A percentile compares a stretch with the other conserved stretches of the same genome.
Conservation (phyloP, 768 basidiomycete species). For the Lactarius sp. region DNA sequence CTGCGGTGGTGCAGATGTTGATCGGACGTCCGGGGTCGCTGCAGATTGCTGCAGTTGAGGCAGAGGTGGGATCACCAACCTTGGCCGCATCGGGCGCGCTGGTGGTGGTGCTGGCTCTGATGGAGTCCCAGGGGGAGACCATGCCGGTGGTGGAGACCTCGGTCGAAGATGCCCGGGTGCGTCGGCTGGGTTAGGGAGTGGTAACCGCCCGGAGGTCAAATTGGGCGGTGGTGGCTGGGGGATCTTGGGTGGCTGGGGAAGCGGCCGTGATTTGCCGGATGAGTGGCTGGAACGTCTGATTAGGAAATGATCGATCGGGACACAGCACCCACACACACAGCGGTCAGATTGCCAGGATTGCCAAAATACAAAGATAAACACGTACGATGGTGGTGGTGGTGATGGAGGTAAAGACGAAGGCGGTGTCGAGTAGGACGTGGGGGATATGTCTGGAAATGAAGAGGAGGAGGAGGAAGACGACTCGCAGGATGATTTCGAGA, state of each 20-base stretch:
- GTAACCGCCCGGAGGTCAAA: background rate
- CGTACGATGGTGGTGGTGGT: constrained; percentile 20
- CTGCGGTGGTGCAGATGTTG: background rate
- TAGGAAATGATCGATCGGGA: constrained; percentile 10
- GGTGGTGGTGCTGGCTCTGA: background rate
- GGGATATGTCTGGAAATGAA: constrained; percentile 11
- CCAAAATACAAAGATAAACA: background rate
- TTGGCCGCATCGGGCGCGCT: constrained; percentile 8
- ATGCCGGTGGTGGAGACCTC: constrained; percentile 19
- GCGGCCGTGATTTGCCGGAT: constrained; percentile 22
- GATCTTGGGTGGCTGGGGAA: constrained; percentile 16
- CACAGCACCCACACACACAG: background rate
- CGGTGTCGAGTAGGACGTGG: constrained; percentile 13
- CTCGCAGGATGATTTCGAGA: constrained; percentile 20
- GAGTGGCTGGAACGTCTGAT: constrained; percentile 14
- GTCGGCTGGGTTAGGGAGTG: background rate
- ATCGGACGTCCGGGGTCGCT: background rate
- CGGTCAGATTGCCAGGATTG: background rate
- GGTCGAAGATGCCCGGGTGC: background rate
- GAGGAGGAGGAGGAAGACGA: constrained; percentile 14
- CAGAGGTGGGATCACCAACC: background rate
- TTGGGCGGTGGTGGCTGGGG: background rate
- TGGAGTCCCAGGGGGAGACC: constrained; percentile 14
- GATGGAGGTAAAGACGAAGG: constrained; percentile 20
- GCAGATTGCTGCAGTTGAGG: background rate